phyloP scores from a whole-genome alignment of 139 green algal genomes.

The Chlorella sp. region DNA sequence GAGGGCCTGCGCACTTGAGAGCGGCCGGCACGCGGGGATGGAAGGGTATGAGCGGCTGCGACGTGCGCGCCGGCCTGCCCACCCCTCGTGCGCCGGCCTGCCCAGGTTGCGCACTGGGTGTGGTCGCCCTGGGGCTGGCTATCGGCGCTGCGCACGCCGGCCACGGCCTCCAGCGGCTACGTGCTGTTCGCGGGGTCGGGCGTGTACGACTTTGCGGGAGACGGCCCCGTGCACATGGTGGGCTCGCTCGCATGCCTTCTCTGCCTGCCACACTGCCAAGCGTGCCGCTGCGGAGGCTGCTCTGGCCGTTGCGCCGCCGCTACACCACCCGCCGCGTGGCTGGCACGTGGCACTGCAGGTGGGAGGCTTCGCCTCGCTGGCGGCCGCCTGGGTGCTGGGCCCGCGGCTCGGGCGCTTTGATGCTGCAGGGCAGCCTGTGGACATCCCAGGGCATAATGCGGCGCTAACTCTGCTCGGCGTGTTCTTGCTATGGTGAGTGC shows the following conservation, averaged over 20 bases:
- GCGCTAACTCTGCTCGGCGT: constrained; percentile 60
- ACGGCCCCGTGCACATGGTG: constrained; percentile 66
- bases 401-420: constrained; percentile 90
- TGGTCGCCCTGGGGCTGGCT: constrained; percentile 47
- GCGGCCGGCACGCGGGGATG: no score
- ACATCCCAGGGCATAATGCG: constrained; percentile 77
- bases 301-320: neutral
- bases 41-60: no score
- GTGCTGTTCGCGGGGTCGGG: constrained; percentile 30
- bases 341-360: neutral
- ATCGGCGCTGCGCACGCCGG: constrained; percentile 7
- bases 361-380: constrained; percentile 77
- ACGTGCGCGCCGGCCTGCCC: no score
- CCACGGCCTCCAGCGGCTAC: neutral
- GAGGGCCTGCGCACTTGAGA: no score
- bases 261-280: neutral
- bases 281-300: neutral
- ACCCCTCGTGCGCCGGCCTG: no score
- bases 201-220: constrained; percentile 56
- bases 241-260: no score
- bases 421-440: constrained; percentile 70
- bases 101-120: constrained; percentile 55
- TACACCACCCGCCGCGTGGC: neutral
- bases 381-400: constrained; percentile 79
- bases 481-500: constrained; percentile 86